These are phyloP conservation scores for Calonectria henricotiae DNA, from an alignment of 2,329 filamentous ascomycete genomes.

Conservation along the genomic window DNA sequence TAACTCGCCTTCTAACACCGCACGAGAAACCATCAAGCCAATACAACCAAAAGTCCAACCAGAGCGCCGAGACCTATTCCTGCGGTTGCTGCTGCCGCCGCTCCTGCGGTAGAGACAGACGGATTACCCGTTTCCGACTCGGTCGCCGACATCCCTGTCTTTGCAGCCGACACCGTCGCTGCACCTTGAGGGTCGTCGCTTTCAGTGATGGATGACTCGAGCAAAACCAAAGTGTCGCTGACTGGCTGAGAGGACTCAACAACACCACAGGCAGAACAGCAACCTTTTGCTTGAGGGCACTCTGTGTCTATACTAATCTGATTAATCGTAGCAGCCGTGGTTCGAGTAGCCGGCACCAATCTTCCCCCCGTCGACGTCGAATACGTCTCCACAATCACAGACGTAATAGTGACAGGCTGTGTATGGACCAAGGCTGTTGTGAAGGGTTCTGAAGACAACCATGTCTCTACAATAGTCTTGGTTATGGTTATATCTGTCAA, in stretches of 20 bases:
- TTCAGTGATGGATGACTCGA: neutral
- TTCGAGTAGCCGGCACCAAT: slow-evolving; percentile 42
- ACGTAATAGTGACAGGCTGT: slow-evolving; percentile 45
- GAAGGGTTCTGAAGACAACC: slow-evolving; percentile 43
- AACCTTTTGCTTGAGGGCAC: slow-evolving; percentile 41
- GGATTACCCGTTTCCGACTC: slow-evolving; percentile 38
- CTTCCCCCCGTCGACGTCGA: slow-evolving; percentile 50
- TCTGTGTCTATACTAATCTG: slow-evolving; percentile 42
- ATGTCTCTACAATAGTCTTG: slow-evolving; percentile 49
- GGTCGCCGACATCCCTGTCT: slow-evolving; percentile 23
- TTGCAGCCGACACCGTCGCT: neutral
- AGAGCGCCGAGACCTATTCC: slow-evolving; percentile 49
- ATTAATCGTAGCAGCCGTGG: slow-evolving; percentile 46
- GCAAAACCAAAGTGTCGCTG: neutral
- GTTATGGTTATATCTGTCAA: slow-evolving; percentile 51
- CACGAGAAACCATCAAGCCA: slow-evolving; percentile 40
- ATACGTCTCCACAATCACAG: slow-evolving; percentile 49
- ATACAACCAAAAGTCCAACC: slow-evolving; percentile 48
- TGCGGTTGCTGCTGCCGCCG: slow-evolving; percentile 42
- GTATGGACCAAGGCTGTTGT: slow-evolving; percentile 45
- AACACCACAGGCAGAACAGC: slow-evolving; percentile 43
- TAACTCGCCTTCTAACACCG: slow-evolving; percentile 12
- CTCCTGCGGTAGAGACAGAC: slow-evolving; percentile 48
- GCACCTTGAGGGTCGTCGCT: neutral
- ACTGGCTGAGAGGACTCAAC: neutral